Conservation (phyloP, 192 early-diverging fungal species). For the Coemansia sp. region DNA sequence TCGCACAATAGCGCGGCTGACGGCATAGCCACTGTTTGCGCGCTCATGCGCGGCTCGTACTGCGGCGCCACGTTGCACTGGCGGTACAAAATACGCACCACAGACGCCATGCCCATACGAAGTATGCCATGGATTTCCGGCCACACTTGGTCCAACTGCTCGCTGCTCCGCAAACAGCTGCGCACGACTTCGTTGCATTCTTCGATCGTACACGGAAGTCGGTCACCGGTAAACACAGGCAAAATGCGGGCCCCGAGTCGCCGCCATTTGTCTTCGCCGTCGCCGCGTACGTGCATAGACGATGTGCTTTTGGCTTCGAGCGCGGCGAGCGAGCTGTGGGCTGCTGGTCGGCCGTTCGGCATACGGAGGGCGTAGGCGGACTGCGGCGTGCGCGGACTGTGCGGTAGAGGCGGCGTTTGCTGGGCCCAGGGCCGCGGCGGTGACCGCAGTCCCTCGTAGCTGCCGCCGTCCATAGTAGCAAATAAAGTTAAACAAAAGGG, state of each 20-base stretch:
- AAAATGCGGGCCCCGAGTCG: slow-evolving; percentile 69
- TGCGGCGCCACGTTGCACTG: slow-evolving; percentile 25
- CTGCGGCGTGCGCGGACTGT: slow-evolving; percentile 11
- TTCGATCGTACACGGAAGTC: slow-evolving; percentile 77
- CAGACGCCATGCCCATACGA: slow-evolving; percentile 43
- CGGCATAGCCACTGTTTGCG: slow-evolving; percentile 10
- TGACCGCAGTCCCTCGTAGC: slow-evolving; percentile 4
- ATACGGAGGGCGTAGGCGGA: background rate
- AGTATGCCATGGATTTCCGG: slow-evolving; percentile 35
- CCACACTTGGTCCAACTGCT: slow-evolving; percentile 22
- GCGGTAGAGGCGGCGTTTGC: background rate
- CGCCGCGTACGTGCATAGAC: slow-evolving; percentile 9
- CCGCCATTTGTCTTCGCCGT: slow-evolving; percentile 69
- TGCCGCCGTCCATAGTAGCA: background rate
- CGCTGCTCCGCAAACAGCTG: slow-evolving; percentile 26
- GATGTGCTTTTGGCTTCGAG: slow-evolving; percentile 50
- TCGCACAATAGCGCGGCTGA: slow-evolving; percentile 56
- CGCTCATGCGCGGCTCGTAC: slow-evolving; percentile 17
- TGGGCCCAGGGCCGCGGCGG: slow-evolving; percentile 2
- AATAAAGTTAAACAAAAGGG: background rate
- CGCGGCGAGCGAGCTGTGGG: slow-evolving; percentile 50
- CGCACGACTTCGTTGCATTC: slow-evolving; percentile 77
- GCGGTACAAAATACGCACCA: slow-evolving; percentile 32
- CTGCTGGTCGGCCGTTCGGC: slow-evolving; percentile 6
- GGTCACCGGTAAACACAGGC: slow-evolving; percentile 85